A percentile compares a stretch with the other conserved stretches of the same genome.
Evolutionary conservation across 2,329 filamentous ascomycete genomes (phyloP).

Genomic region (Aspergillus neoniger): DNA sequence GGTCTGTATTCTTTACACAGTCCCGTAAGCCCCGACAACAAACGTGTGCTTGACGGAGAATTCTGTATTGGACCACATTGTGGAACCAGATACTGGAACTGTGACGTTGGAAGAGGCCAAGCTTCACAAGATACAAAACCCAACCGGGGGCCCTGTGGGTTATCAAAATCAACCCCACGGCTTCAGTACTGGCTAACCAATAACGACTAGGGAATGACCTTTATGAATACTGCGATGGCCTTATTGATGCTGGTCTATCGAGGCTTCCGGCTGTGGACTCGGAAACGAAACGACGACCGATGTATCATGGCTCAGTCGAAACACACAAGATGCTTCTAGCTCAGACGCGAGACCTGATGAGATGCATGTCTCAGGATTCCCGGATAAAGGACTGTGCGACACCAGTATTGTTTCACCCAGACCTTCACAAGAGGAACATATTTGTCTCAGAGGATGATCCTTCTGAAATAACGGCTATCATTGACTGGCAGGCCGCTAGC

Average conservation of each 20-base stretch:
- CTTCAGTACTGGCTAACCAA: constrained; percentile 13
- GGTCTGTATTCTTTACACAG: constrained; percentile 37
- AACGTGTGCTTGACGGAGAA: constrained; percentile 23
- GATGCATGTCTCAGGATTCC: constrained; percentile 30
- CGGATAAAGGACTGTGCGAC: constrained; percentile 29
- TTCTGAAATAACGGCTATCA: constrained; percentile 40
- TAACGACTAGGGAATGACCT: constrained; percentile 35
- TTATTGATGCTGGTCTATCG: constrained; percentile 44
- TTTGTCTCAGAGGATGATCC: constrained; percentile 45
- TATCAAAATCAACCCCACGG: constrained; percentile 9
- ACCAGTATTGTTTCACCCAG: constrained; percentile 42
- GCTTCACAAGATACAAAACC: constrained; percentile 32
- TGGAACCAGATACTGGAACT: constrained; percentile 29
- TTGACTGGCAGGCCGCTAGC: constrained; percentile 47
- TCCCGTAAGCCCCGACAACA: constrained; percentile 12
- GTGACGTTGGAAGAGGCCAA: background rate
- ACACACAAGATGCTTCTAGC: constrained; percentile 38
- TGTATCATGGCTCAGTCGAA: constrained; percentile 40
- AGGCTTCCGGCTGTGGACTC: constrained; percentile 32
- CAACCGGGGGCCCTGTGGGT: constrained; percentile 45
- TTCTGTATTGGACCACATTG: constrained; percentile 39
- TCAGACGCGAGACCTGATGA: constrained; percentile 30
- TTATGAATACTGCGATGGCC: constrained; percentile 36
- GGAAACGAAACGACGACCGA: constrained; percentile 24
- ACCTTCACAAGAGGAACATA: constrained; percentile 47